Evolutionary conservation across 208 protist species (phyloP).

Genomic region (Crithidia acanthocephali): DNA sequence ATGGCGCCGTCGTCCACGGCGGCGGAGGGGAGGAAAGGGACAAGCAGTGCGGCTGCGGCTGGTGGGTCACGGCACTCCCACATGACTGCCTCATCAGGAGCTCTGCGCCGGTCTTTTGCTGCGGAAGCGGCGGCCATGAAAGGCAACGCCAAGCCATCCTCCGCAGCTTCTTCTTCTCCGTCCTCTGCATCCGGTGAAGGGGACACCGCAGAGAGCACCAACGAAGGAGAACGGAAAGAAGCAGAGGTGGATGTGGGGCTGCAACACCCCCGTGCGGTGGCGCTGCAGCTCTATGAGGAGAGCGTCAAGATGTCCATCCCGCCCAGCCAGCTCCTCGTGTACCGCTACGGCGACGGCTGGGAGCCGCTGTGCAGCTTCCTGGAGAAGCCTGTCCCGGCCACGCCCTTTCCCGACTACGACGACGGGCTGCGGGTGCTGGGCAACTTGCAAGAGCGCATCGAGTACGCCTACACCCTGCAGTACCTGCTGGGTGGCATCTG

Average conservation of each 20-base stretch:
- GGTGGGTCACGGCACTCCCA: not conserved
- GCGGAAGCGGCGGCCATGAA: constrained; percentile 10
- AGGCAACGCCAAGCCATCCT: not conserved
- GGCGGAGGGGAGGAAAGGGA: not conserved
- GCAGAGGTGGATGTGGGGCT: constrained; percentile 8
- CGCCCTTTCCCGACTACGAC: constrained; percentile 70
- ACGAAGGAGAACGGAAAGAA: no score
- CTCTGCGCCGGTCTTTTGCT: constrained; percentile 20
- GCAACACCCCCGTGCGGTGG: constrained; percentile 36
- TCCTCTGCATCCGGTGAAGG: not conserved
- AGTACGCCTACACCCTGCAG: constrained; percentile 50
- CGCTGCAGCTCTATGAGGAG: constrained; percentile 65
- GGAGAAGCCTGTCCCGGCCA: constrained; percentile 51
- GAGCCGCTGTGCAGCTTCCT: constrained; percentile 77
- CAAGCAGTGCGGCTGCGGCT: no score
- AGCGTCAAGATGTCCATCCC: constrained; percentile 56
- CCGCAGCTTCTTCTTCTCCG: not conserved
- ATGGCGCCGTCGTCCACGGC: not conserved
- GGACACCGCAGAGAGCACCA: no score
- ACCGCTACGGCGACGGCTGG: constrained; percentile 74
- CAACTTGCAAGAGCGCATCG: constrained; percentile 66
- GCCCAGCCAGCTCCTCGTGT: constrained; percentile 55
- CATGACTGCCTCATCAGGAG: constrained; percentile 13
- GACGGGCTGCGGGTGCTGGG: constrained; percentile 60
- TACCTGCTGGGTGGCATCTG: constrained; percentile 28